A percentile compares a stretch with the other conserved stretches of the same genome.
Evolutionary conservation across 106 monocot genomes (phyloP).

Genomic region (Posidonia australis): DNA sequence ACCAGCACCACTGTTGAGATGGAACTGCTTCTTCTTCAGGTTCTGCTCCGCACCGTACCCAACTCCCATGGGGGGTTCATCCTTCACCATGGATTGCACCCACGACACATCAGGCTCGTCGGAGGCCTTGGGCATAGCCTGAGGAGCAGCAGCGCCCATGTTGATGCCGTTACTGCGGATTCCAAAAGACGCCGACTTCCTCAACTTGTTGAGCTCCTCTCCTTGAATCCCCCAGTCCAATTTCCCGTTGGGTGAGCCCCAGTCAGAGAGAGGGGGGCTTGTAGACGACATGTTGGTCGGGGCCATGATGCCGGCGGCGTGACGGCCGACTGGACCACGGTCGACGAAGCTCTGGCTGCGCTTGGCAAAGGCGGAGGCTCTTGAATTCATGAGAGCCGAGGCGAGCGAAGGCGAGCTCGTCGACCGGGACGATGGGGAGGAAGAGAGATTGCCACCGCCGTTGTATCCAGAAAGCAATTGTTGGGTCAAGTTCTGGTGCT

Average conservation of each 20-base stretch:
- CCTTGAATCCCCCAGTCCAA: slow-evolving; percentile 87
- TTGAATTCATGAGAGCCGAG: slow-evolving; percentile 52
- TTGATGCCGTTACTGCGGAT: slow-evolving; percentile 21
- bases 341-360: slow-evolving; percentile 92
- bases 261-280: slow-evolving; percentile 19
- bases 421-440: slow-evolving; percentile 25
- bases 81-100: slow-evolving; percentile 69
- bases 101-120: slow-evolving; percentile 63
- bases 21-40: not conserved
- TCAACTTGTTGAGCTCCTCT: slow-evolving; percentile 75
- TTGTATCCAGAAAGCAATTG: slow-evolving; percentile 32
- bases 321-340: slow-evolving; percentile 31
- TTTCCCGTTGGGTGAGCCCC: slow-evolving; percentile 60
- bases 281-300: slow-evolving; percentile 3
- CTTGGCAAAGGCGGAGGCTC: slow-evolving; percentile 60
- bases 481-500: slow-evolving; percentile 20
- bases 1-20: slow-evolving; percentile 3
- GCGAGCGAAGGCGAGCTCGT: slow-evolving; percentile 36
- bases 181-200: slow-evolving; percentile 63
- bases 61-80: slow-evolving; percentile 17
- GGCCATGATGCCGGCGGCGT: slow-evolving; percentile 3
- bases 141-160: not conserved
- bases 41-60: not conserved
- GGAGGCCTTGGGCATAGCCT: not conserved
- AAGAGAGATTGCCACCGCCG: slow-evolving; percentile 4